Base-by-base conservation (phyloP, 2,329 filamentous ascomycete species). In the Ceratocystis lukuohia region DNA sequence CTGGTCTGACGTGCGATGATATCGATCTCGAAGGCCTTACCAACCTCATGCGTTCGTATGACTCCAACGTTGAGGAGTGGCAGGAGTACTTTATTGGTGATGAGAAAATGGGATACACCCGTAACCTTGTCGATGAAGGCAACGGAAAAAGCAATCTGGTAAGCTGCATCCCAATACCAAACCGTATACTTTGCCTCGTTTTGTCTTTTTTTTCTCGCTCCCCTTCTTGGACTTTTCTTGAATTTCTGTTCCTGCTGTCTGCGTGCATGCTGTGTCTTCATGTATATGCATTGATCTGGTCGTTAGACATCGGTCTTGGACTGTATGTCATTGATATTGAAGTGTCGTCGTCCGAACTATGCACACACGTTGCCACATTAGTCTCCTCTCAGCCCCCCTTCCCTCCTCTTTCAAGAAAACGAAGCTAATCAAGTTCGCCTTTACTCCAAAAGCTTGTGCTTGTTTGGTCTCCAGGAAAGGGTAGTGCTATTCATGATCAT, bases 101-200 rank as follows among this genome's bases (percentile, higher is more conserved):
- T 72, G 71, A 77, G 20, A 85, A 80, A 69, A 80, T 86, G 71
- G 82, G 83, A 1, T 96, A 96, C 75, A 96, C 92, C 12, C 80
- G 92, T 66, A 96, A 96, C 73, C 82, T 96, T 3, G 91, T 96
- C 57, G 90, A 96, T 72, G 88, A 91, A 73, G 90, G 91, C 2
- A 96, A 96, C 71, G 91, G 77, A 68, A 89, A 89, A 75, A 86
- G 85, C 72, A 90, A 90, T 71, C 74, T 90, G 74, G 85, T 88
- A 76, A 73, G 82, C 76, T 57, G 7, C 30, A 59, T n/a, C 56
- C 28, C 28, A 33, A n/a, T n/a, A 59, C 28, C 28, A 33, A n/a
- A 2, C 30, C n/a, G 56, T 17, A n/a, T 20, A 8, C 37, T 33
- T 33, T 17, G 5, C 30, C 30, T 20, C 30, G 20, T 25, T 59